These are phyloP conservation scores for Plectranthus barbatus DNA, from an alignment of 257 asterid genomes.

Conservation along the genomic window DNA sequence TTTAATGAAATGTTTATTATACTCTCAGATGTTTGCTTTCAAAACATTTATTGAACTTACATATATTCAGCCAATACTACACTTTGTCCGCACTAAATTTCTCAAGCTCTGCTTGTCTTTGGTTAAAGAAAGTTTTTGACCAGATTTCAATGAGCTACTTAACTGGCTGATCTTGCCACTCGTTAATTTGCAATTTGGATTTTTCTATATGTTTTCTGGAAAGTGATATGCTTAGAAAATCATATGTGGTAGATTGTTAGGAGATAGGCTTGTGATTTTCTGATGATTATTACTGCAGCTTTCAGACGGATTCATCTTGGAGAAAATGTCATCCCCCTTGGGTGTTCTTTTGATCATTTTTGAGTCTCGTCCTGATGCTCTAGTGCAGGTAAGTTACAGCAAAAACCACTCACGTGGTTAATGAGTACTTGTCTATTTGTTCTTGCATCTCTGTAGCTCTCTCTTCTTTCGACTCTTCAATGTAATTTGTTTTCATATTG, in stretches of 20 bases:
- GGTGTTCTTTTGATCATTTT: conserved; percentile 78
- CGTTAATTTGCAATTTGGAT: neutral
- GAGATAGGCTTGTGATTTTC: conserved; percentile 9
- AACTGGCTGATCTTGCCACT: neutral
- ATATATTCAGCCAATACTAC: neutral
- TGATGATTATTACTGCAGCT: conserved; percentile 38
- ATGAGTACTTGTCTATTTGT: neutral
- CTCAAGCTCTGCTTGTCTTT: neutral
- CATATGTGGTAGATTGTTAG: neutral
- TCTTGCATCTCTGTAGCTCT: neutral
- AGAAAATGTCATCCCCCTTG: conserved; percentile 69
- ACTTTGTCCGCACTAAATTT: neutral
- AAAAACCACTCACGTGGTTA: neutral
- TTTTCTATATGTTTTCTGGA: neutral
- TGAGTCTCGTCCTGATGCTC: conserved; percentile 93
- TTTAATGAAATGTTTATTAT: neutral
- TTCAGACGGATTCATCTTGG: conserved; percentile 66
- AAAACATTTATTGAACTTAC: neutral
- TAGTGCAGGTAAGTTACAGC: conserved; percentile 50
- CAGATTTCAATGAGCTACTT: neutral
- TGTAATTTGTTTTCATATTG: neutral
- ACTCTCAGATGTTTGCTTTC: neutral
- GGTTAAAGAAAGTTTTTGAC: neutral
- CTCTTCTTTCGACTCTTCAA: neutral
- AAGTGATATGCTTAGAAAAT: neutral